Evolutionary conservation across 1,284 basidiomycete genomes (phyloP).

Genomic region (Tranzscheliella williamsii): DNA sequence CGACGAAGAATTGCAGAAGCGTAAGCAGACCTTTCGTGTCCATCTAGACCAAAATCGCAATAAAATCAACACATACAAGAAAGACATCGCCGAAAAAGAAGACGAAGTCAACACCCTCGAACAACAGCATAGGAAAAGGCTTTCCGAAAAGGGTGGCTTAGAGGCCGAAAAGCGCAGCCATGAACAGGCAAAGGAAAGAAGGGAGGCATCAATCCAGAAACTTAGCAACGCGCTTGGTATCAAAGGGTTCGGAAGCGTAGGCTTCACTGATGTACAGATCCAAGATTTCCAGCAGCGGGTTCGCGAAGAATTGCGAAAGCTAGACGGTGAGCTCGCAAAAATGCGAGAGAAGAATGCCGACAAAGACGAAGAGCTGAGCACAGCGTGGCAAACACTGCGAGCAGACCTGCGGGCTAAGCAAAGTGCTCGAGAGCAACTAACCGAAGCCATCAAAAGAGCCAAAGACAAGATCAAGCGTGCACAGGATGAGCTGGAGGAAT

Average conservation of each 20-base stretch:
- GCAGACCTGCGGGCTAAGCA: slow-evolving; percentile 39
- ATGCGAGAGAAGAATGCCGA: slow-evolving; percentile 16
- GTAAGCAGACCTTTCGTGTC: slow-evolving; percentile 73
- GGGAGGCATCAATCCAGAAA: slow-evolving; percentile 75
- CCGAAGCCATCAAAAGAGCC: slow-evolving; percentile 26
- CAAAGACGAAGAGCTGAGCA: slow-evolving; percentile 32
- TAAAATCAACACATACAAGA: slow-evolving; percentile 65
- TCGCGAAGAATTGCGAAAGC: slow-evolving; percentile 30
- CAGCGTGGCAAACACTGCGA: slow-evolving; percentile 38
- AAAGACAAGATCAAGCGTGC: slow-evolving; percentile 38
- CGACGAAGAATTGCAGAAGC: slow-evolving; percentile 74
- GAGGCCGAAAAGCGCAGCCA: slow-evolving; percentile 62
- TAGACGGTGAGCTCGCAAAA: slow-evolving; percentile 22
- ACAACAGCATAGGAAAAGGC: slow-evolving; percentile 25
- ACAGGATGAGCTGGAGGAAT: slow-evolving; percentile 44
- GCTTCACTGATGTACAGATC: slow-evolving; percentile 71
- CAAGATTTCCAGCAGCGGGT: slow-evolving; percentile 68
- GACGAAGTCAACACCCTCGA: slow-evolving; percentile 62
- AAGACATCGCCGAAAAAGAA: slow-evolving; percentile 68
- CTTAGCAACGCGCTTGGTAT: slow-evolving; percentile 73
- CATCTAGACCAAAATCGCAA: slow-evolving; percentile 68
- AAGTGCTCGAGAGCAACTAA: slow-evolving; percentile 35
- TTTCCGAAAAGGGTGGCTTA: slow-evolving; percentile 56
- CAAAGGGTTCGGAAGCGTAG: slow-evolving; percentile 72
- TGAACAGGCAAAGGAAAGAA: slow-evolving; percentile 71